These are phyloP conservation scores for Paramecium primaurelia DNA, from an alignment of 73 alveolate genomes.

Conservation along the genomic window DNA sequence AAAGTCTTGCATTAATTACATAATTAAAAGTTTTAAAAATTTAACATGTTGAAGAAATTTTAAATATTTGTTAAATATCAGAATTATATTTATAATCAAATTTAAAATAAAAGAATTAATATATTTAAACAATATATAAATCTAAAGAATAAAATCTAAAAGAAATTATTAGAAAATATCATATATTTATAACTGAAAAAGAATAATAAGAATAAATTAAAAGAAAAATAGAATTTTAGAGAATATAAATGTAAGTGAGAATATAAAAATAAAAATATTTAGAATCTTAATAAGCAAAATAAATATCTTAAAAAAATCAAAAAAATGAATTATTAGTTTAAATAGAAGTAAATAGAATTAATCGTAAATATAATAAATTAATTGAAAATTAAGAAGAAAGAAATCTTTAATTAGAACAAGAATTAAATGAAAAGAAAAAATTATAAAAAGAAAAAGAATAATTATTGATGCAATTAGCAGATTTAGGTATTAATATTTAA, in stretches of 20 bases:
- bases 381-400: not conserved
- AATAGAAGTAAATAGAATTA: not conserved
- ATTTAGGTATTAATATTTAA: not conserved
- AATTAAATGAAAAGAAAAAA: not conserved
- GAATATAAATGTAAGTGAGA: not conserved
- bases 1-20: not conserved
- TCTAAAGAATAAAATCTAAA: not conserved
- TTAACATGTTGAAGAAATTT: not conserved
- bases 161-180: not conserved
- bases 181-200: not conserved
- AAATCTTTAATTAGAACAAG: not conserved
- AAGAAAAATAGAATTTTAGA: not conserved
- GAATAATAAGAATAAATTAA: not conserved
- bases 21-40: not conserved
- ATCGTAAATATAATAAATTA: not conserved
- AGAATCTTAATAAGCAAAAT: not conserved
- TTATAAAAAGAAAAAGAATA: not conserved
- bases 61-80: not conserved
- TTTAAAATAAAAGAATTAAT: not conserved
- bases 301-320: not conserved
- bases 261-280: not conserved
- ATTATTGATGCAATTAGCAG: not conserved
- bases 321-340: not conserved
- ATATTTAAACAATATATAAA: not conserved
- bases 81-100: not conserved